Base-by-base conservation (phyloP, 257 asterid genomes). In the Solanum paucissectum region DNA sequence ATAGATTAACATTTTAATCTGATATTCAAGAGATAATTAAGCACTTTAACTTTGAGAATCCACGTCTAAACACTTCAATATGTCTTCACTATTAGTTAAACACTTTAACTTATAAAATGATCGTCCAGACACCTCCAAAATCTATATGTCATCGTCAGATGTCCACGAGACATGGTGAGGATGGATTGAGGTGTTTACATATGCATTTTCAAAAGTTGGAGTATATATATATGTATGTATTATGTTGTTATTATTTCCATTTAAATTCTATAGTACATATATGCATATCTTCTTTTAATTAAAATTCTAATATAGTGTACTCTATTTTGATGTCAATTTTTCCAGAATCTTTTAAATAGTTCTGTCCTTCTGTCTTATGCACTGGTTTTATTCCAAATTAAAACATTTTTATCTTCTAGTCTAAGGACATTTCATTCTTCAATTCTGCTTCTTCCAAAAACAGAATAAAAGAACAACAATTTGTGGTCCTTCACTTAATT, bases 401-500 rank as follows among this genome's bases (percentile, higher is more conserved):
- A 33, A 33, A 71, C 11, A 5, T 7, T 16, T 29, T 32, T 71
- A 14, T 32, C 77, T 71, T 32, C 42, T 71, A 33, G 42, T 6
- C 44, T 8, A 32, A 55, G 77, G 77, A 71, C 1, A 71, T 32
- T 71, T 33, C 25, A 32, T 33, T 33, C 25, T 71, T 33, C 40
- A 71, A 33, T 71, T 18, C n/a, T 29, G 40, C 36, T 16, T 69
- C 6, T 69, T 20, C 40, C 25, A 72, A 16, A 72, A 33, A 18
- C 7, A 74, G 2, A 74, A 74, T 5, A n/a, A 77, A 42, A 11
- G 9, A 18, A 42, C 49, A 42, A 77, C 64, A 4, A 2, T 76
- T 40, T 44, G 37, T 42, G 64, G 84, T 42, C 84, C 62, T 76
- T 76, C 83, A 76, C 83, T 76, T 40, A 40, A 77, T 25, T 77